These are phyloP conservation scores for Fusarium solani-melongenae DNA, from an alignment of 2,329 filamentous ascomycete genomes.

Conservation along the genomic window DNA sequence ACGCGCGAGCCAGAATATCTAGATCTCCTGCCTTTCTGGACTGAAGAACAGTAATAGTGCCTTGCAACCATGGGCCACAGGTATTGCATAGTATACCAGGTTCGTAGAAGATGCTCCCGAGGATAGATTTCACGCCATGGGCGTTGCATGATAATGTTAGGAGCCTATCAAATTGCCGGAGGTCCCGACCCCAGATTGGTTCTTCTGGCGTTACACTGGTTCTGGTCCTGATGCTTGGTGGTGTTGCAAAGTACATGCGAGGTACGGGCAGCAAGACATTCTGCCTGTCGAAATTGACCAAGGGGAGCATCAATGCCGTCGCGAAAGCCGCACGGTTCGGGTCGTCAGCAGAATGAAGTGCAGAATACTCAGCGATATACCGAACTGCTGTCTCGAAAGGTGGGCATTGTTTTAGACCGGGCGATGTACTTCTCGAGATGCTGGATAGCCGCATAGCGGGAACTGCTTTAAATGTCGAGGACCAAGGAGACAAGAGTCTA, in stretches of 20 bases:
- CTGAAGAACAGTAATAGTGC: neutral
- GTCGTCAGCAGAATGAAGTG: neutral
- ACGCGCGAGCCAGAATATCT: neutral
- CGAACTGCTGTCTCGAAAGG: neutral
- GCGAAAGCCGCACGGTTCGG: neutral
- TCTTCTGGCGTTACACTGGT: neutral
- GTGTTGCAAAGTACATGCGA: neutral
- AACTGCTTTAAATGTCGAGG: neutral
- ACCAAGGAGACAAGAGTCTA: conserved; percentile 6
- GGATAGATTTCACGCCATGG: neutral
- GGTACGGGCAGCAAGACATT: neutral
- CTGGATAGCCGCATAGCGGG: neutral
- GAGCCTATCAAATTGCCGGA: neutral
- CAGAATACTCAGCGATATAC: neutral
- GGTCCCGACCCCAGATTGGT: neutral
- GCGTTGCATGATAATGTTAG: neutral
- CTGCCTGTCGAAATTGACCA: neutral
- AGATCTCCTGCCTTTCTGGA: neutral
- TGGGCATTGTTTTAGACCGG: neutral
- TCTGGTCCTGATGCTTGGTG: neutral
- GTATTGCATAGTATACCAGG: neutral
- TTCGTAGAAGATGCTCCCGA: conserved; percentile 1
- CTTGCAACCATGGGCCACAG: conserved; percentile 1
- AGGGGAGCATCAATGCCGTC: neutral
- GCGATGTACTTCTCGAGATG: neutral